phyloP scores from a whole-genome alignment of 2,329 filamentous ascomycete genomes.

The Penicillium sp. region DNA sequence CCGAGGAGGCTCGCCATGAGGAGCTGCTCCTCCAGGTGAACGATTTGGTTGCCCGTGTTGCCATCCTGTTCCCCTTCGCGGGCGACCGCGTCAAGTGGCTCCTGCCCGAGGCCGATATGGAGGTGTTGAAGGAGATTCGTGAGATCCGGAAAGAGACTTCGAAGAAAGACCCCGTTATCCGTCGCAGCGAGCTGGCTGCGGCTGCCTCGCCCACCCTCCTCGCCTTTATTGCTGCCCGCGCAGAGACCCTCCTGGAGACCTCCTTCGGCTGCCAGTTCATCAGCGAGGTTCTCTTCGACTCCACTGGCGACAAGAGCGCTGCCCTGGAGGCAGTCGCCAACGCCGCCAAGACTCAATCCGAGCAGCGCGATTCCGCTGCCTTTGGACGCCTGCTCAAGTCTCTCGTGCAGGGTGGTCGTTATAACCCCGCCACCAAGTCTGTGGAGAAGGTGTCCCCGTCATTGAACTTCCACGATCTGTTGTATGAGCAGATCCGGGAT shows the following conservation, averaged over 20 bases:
- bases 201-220: constrained; percentile 75
- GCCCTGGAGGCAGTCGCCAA: constrained; percentile 69
- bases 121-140: constrained; percentile 74
- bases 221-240: constrained; percentile 68
- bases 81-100: constrained; percentile 62
- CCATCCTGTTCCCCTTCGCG: constrained; percentile 81
- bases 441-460: constrained; percentile 72
- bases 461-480: constrained; percentile 74
- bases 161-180: constrained; percentile 82
- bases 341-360: constrained; percentile 43
- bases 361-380: constrained; percentile 63
- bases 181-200: constrained; percentile 74
- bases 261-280: constrained; percentile 88
- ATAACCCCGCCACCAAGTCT: constrained; percentile 71
- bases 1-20: constrained; percentile 42
- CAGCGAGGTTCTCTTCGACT: constrained; percentile 75
- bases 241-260: constrained; percentile 68
- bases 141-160: constrained; percentile 79
- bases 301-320: constrained; percentile 71
- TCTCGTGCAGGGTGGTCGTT: constrained; percentile 85
- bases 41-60: constrained; percentile 55
- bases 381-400: constrained; percentile 87
- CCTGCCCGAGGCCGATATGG: constrained; percentile 64
- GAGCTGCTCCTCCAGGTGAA: constrained; percentile 47
- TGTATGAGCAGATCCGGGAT: constrained; percentile 80